Percentiles rank a stretch among this genome's conserved stretches.
phyloP scores from a whole-genome alignment of 169 alveolate species.

The Fabrea salina region DNA sequence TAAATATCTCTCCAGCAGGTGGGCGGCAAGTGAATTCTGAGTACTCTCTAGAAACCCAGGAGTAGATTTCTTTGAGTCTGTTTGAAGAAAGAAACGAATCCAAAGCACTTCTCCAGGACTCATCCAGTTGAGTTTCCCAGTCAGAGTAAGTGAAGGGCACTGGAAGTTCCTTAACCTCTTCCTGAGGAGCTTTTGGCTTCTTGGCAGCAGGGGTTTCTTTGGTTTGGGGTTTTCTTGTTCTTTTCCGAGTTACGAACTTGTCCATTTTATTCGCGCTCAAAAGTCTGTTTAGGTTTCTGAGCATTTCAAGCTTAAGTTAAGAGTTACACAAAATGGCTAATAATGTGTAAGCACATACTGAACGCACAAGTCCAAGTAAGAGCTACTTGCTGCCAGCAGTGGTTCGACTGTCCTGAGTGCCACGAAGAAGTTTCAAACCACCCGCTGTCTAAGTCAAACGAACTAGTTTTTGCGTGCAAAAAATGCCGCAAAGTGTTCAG shows the following conservation, averaged over 20 bases:
- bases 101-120: constrained; percentile 16
- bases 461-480: constrained; percentile 72
- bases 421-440: constrained; percentile 69
- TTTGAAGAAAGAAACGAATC: neutral
- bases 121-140: constrained; percentile 15
- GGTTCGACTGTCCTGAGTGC: constrained; percentile 82
- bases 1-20: constrained; percentile 72
- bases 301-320: no score
- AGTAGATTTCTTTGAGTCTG: neutral
- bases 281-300: no score
- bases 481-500: constrained; percentile 77
- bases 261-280: no score
- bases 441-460: constrained; percentile 50
- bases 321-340: no score
- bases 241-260: constrained; percentile 14
- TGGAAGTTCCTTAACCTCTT: neutral
- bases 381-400: constrained; percentile 72
- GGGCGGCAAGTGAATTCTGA: constrained; percentile 64
- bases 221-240: neutral
- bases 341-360: constrained; percentile 80
- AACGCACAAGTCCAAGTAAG: constrained; percentile 77
- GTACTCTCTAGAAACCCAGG: constrained; percentile 29
- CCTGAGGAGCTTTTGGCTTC: neutral
- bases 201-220: no score
- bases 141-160: neutral